A percentile compares a stretch with the other conserved stretches of the same genome.
Conservation (phyloP, 192 early-diverging fungal species). For the Linnemannia elongata region DNA sequence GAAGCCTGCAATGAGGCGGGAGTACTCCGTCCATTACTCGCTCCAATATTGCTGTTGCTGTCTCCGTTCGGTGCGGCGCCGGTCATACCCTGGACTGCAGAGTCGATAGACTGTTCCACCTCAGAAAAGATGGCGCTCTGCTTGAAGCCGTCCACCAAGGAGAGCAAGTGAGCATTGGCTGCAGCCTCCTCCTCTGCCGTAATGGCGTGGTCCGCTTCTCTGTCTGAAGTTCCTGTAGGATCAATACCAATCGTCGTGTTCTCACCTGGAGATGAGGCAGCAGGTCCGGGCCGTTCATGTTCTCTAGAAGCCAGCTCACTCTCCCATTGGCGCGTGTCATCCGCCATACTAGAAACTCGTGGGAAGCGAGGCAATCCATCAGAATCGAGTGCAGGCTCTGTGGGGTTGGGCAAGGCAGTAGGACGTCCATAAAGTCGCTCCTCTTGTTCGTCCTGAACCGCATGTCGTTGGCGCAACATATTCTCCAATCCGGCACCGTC, state of each 20-base stretch:
- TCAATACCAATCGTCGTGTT: constrained; percentile 40
- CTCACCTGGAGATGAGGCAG: background rate
- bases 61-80: constrained; percentile 20
- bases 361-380: constrained; percentile 24
- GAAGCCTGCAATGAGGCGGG: constrained; percentile 4
- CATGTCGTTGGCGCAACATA: background rate
- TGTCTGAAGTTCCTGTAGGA: background rate
- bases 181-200: constrained; percentile 23
- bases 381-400: background rate
- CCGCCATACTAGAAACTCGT: constrained; percentile 32
- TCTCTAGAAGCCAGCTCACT: constrained; percentile 25
- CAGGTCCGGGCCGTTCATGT: background rate
- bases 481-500: background rate
- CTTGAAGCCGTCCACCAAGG: constrained; percentile 56
- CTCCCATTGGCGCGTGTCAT: constrained; percentile 42
- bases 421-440: constrained; percentile 13
- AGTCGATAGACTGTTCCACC: constrained; percentile 34
- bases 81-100: constrained; percentile 18
- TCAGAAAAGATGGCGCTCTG: constrained; percentile 28
- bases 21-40: constrained; percentile 1
- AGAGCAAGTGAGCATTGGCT: constrained; percentile 35
- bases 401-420: background rate
- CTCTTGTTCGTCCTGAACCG: constrained; percentile 43
- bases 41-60: constrained; percentile 8
- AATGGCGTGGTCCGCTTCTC: background rate